phyloP scores from a whole-genome alignment of 2,329 filamentous ascomycete genomes.

The Botrytis fragariae region DNA sequence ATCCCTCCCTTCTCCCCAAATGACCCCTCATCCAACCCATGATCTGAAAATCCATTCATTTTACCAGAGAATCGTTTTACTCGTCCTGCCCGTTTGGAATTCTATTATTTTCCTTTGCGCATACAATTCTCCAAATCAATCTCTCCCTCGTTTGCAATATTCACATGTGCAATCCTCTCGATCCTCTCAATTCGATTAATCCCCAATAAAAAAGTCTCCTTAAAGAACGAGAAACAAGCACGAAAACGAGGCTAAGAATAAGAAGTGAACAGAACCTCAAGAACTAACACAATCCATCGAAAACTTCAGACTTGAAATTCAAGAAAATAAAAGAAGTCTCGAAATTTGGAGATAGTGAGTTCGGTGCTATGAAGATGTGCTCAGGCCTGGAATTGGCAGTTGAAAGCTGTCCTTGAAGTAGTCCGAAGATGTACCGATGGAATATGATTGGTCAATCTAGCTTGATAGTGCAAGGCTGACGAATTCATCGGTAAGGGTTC shows the following conservation, averaged over 20 bases:
- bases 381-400: constrained; percentile 10
- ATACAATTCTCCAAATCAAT: background rate
- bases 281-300: background rate
- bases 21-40: constrained; percentile 70
- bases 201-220: background rate
- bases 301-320: background rate
- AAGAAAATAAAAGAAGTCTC: background rate
- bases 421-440: background rate
- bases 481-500: background rate
- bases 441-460: background rate
- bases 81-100: background rate
- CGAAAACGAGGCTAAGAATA: background rate
- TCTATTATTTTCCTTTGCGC: background rate
- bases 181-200: background rate
- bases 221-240: background rate
- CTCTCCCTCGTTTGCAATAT: background rate
- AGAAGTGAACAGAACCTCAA: background rate
- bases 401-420: constrained; percentile 12
- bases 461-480: constrained; percentile 5
- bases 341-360: background rate
- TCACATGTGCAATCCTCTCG: background rate
- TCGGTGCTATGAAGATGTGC: constrained; percentile 1
- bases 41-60: constrained; percentile 75
- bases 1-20: constrained; percentile 73
- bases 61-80: background rate